Base-by-base conservation (phyloP, 1,284 basidiomycete species). In the Pulveroboletus sp. region DNA sequence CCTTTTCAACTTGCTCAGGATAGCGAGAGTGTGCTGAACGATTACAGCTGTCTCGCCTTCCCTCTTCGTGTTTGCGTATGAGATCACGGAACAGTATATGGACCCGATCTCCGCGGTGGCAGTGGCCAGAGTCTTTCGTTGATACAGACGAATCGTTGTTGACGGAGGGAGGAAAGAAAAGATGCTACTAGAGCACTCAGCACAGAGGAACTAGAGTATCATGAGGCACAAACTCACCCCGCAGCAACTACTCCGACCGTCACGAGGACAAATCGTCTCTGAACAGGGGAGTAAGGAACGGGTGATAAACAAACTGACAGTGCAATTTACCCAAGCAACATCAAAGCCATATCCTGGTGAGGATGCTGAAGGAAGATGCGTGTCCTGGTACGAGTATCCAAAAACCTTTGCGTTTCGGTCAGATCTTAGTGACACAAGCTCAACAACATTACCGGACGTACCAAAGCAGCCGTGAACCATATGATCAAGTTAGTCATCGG, bases 401-500 rank as follows among this genome's bases (percentile, higher is more conserved):
- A 91, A 67, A 0, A 92, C 78, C 86, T 87, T 53, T 48, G 2
- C 2, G 29, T 36, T 22, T 42, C 22, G 33, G 43, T 54, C 26
- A 52, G 46, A 5, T 8, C 15, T n/a, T 11, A 20, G 33, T 6
- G 28, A 18, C 22, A 29, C 33, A 8, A 20, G 4, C 22, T 42
- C 20, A 4, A 39, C 28, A 42, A 6, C 38, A 20, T 35, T 11
- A 22, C 39, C 36, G n/a, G 5, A 35, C 74, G 75, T 39, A 88
- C 89, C 69, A 93, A 71, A 31, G 78, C 79, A 17, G 81, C 72
- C 1, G 91, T 93, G 2, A 94, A 84, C 56, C 86, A 85, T 59
- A 88, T 84, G 49, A 96, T 85, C 49, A 92, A 78, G 53, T 85
- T 85, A 40, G 80, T 86, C 77, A 92, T 85, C 0, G 86, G 85